A percentile compares a stretch with the other conserved stretches of the same genome.
Evolutionary conservation across 371 early-diverging fungal species (phyloP).

Genomic region (Lichtheimia corymbifera): DNA sequence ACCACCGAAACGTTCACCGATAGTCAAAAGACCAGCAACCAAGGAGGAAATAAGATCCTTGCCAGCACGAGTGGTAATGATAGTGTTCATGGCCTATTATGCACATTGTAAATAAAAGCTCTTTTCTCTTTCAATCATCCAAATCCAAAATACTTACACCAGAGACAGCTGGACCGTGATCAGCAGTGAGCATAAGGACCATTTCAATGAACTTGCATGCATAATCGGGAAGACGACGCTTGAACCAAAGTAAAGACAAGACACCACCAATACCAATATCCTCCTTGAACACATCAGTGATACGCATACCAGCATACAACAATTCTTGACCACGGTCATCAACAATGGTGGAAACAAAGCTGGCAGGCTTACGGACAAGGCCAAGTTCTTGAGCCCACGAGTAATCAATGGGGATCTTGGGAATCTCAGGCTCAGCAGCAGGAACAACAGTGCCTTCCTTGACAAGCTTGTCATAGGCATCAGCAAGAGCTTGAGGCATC

Average conservation of each 20-base stretch:
- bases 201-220: conserved; percentile 98
- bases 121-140: not conserved
- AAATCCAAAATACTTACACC: conserved; percentile 37
- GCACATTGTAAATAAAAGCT: not conserved
- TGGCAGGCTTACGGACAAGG: conserved; percentile 97
- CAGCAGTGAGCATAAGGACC: conserved; percentile 98
- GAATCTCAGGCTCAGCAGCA: conserved; percentile 86
- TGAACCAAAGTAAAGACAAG: conserved; percentile 96
- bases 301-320: conserved; percentile 97
- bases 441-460: conserved; percentile 72
- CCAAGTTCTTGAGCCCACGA: conserved; percentile 98
- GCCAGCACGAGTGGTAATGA: conserved; percentile 98
- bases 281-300: conserved; percentile 96
- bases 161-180: conserved; percentile 89
- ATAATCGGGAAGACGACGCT: conserved; percentile 93
- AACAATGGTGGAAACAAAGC: conserved; percentile 96
- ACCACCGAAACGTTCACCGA: conserved; percentile 96
- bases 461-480: conserved; percentile 80
- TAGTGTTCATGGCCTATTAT: conserved; percentile 92
- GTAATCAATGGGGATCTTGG: conserved; percentile 98
- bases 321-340: conserved; percentile 99
- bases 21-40: conserved; percentile 93
- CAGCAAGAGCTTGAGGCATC: conserved; percentile 80
- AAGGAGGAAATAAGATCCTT: conserved; percentile 96
- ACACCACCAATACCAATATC: conserved; percentile 98